A percentile compares a stretch with the other conserved stretches of the same genome.
These are phyloP conservation scores for Bipolaris sorokiniana DNA, from an alignment of 2,329 filamentous ascomycete genomes.

Conservation along the genomic window DNA sequence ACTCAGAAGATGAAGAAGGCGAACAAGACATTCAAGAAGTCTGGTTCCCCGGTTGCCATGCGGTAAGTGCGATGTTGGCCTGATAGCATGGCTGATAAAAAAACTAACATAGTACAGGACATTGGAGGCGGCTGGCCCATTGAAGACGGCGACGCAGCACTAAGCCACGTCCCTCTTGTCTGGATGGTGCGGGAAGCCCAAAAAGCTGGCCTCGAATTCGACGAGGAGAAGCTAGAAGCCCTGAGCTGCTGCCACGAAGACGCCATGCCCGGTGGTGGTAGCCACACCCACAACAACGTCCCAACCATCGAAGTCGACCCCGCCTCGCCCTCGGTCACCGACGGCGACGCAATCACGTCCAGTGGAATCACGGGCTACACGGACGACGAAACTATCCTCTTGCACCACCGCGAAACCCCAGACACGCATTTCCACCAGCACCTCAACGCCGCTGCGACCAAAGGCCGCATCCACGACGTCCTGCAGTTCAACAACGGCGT, in stretches of 20 bases:
- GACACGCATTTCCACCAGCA: constrained; percentile 60
- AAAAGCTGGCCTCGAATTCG: constrained; percentile 72
- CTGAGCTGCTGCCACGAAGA: constrained; percentile 66
- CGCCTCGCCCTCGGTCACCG: constrained; percentile 26
- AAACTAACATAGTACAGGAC: constrained; percentile 53
- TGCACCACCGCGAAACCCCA: constrained; percentile 28
- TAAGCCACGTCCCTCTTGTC: constrained; percentile 71
- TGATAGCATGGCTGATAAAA: not conserved
- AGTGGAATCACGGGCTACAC: constrained; percentile 13
- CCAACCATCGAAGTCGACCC: constrained; percentile 45
- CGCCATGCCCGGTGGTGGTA: constrained; percentile 2
- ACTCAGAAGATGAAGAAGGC: constrained; percentile 48
- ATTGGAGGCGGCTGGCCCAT: constrained; percentile 77
- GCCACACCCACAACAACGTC: constrained; percentile 19
- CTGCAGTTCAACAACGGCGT: constrained; percentile 69
- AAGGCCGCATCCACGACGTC: constrained; percentile 71
- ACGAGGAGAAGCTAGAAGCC: constrained; percentile 69
- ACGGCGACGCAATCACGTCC: not conserved
- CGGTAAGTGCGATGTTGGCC: constrained; percentile 40
- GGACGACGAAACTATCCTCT: constrained; percentile 25
- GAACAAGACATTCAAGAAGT: constrained; percentile 79
- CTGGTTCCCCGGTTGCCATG: constrained; percentile 81
- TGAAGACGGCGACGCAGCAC: constrained; percentile 61
- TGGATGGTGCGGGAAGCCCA: constrained; percentile 73
- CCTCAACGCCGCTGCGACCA: constrained; percentile 62